phyloP scores from a whole-genome alignment of 2,329 filamentous ascomycete species.

The Aspergillus sergii region DNA sequence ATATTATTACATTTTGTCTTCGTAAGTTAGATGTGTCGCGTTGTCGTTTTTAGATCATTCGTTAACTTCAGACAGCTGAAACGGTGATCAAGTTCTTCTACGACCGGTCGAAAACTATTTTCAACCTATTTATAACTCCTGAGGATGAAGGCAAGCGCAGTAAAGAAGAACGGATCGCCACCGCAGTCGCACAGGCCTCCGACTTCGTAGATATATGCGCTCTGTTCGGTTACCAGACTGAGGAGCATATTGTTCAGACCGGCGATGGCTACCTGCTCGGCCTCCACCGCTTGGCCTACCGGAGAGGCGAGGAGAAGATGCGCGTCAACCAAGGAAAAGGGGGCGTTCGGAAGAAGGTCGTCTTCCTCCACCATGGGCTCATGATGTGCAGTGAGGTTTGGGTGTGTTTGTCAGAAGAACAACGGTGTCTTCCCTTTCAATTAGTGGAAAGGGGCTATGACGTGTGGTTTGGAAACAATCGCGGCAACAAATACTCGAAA shows the following conservation, averaged over 20 bases:
- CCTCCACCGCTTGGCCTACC: constrained; percentile 82
- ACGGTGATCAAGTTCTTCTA: constrained; percentile 84
- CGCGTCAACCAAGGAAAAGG: constrained; percentile 70
- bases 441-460: constrained; percentile 91
- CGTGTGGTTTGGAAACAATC: constrained; percentile 97
- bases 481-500: constrained; percentile 98
- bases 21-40: constrained; percentile 58
- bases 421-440: constrained; percentile 84
- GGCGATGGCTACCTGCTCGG: constrained; percentile 91
- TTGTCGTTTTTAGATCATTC: background rate
- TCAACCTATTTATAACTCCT: constrained; percentile 75
- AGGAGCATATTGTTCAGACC: constrained; percentile 95
- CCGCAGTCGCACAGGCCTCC: constrained; percentile 78
- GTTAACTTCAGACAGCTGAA: constrained; percentile 57
- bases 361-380: constrained; percentile 92
- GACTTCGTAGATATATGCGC: constrained; percentile 95
- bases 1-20: constrained; percentile 83
- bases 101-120: constrained; percentile 75
- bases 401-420: constrained; percentile 86
- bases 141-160: constrained; percentile 69
- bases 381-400: constrained; percentile 99
- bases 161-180: constrained; percentile 70
- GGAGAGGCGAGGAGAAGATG: constrained; percentile 75
- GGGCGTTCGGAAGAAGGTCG: constrained; percentile 76
- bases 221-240: constrained; percentile 86